Base-by-base conservation (phyloP, 371 early-diverging fungal species). In the Mortierella sp. region DNA sequence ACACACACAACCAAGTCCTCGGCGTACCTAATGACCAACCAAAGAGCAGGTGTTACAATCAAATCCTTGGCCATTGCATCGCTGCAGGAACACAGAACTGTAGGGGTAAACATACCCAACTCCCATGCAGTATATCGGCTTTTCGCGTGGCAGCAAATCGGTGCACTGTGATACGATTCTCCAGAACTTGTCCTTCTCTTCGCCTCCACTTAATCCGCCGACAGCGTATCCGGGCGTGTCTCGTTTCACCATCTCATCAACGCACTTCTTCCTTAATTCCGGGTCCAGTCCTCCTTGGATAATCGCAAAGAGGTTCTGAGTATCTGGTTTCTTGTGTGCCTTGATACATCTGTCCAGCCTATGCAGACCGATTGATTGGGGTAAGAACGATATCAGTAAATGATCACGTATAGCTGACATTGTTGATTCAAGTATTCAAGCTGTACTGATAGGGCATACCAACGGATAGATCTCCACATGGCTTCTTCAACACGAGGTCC, bases 101-200 rank as follows among this genome's bases (percentile, higher is more conserved):
- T 2, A 6, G 6, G 24, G 38, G 41, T 21, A 23, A 18, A 55
- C 47, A 61, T 84, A 95, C 72, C 98, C 98, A 24, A 98, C 94
- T 30, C 98, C 98, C 98, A 98, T 98, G 81, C 97, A 95, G 82
- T 97, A 98, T 61, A 91, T 90, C 12, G 98, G 98, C 62, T 96
- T 95, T 63, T 83, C 84, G 30, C 90, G 81, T 38, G 96, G 95
- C 53, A 98, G 79, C 64, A 91, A 64, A 73, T 94, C 95, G 9
- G 95, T 95, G 79, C 94, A 95, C 48, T 88, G 80, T 19, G 85
- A 74, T 10, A 98, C 95, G 84, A 94, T 88, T 78, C 88, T 85
- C 94, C 95, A 95, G 81, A 98, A 97, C 39, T 86, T 85, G 67
- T 93, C 92, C 82, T 98, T 98, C 55, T 91, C 93, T 79, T 98